Evolutionary conservation across 129 eudicot species (phyloP).

Genomic region (Glebionis coronaria): DNA sequence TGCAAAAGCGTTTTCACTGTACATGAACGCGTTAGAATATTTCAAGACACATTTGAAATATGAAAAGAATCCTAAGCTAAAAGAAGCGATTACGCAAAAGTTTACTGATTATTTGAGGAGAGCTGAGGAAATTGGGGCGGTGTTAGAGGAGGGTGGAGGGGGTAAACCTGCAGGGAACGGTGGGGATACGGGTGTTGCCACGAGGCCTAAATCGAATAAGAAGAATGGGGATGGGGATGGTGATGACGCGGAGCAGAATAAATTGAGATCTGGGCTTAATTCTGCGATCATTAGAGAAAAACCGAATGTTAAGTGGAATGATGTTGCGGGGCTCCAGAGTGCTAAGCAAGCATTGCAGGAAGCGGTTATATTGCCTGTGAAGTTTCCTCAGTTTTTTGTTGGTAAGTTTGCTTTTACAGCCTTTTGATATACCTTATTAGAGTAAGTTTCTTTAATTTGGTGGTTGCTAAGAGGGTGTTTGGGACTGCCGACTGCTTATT

Average conservation of each 20-base stretch:
- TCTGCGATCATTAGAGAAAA: slow-evolving; percentile 63
- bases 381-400: slow-evolving; percentile 64
- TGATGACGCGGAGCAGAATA: slow-evolving; percentile 59
- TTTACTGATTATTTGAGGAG: slow-evolving; percentile 70
- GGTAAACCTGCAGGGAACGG: slow-evolving; percentile 31
- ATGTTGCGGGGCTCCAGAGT: slow-evolving; percentile 64
- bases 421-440: too few relatives aligned
- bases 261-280: slow-evolving; percentile 55
- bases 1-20: slow-evolving; percentile 53
- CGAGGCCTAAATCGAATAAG: slow-evolving; percentile 49
- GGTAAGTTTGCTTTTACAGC: too few relatives aligned
- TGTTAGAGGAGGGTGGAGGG: slow-evolving; percentile 56
- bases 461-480: too few relatives aligned
- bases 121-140: slow-evolving; percentile 76
- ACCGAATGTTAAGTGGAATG: slow-evolving; percentile 66
- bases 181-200: slow-evolving; percentile 61
- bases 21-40: slow-evolving; percentile 65
- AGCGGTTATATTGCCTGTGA: slow-evolving; percentile 65
- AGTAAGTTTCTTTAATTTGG: too few relatives aligned
- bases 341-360: slow-evolving; percentile 71
- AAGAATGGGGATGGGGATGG: slow-evolving; percentile 52
- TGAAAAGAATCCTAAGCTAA: slow-evolving; percentile 65
- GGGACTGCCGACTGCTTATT: too few relatives aligned
- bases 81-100: slow-evolving; percentile 62
- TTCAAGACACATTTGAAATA: slow-evolving; percentile 66